Evolutionary conservation across 2,329 filamentous ascomycete genomes (phyloP).

Genomic region (Colletotrichum karsti): DNA sequence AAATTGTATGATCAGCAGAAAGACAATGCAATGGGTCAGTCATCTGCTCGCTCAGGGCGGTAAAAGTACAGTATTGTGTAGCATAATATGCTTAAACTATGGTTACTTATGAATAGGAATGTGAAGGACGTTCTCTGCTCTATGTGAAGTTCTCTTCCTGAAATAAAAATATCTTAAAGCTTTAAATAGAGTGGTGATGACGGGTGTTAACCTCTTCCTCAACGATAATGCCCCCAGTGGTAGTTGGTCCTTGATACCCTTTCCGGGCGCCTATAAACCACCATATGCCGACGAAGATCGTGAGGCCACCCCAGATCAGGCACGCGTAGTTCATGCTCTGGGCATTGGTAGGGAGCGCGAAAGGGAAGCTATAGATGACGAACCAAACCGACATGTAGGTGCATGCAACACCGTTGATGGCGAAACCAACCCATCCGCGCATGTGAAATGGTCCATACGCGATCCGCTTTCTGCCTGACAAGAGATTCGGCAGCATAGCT

Average conservation of each 20-base stretch:
- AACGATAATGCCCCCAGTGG: slow-evolving; percentile 13
- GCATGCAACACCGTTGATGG: slow-evolving; percentile 60
- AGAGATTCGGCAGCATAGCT: slow-evolving; percentile 67
- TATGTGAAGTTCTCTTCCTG: too few species aligned
- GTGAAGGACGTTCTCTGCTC: too few species aligned
- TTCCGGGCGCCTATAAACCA: slow-evolving; percentile 45
- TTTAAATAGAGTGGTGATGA: neutral
- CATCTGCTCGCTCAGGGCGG: too few species aligned
- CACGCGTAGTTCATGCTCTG: slow-evolving; percentile 62
- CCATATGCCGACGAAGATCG: slow-evolving; percentile 47
- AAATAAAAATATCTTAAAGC: neutral
- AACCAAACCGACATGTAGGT: slow-evolving; percentile 68
- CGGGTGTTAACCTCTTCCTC: neutral
- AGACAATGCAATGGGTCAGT: too few species aligned
- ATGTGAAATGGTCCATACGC: slow-evolving; percentile 67
- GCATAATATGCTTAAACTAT: too few species aligned
- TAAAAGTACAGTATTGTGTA: too few species aligned
- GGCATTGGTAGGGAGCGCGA: slow-evolving; percentile 51
- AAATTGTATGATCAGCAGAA: too few species aligned
- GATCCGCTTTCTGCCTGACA: slow-evolving; percentile 47
- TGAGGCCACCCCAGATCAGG: slow-evolving; percentile 53
- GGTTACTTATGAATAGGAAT: too few species aligned
- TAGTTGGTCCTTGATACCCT: slow-evolving; percentile 32
- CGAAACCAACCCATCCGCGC: slow-evolving; percentile 54
- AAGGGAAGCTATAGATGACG: slow-evolving; percentile 71